Conservation (phyloP, 2,329 filamentous ascomycete genomes). For the Penicillium sp. region DNA sequence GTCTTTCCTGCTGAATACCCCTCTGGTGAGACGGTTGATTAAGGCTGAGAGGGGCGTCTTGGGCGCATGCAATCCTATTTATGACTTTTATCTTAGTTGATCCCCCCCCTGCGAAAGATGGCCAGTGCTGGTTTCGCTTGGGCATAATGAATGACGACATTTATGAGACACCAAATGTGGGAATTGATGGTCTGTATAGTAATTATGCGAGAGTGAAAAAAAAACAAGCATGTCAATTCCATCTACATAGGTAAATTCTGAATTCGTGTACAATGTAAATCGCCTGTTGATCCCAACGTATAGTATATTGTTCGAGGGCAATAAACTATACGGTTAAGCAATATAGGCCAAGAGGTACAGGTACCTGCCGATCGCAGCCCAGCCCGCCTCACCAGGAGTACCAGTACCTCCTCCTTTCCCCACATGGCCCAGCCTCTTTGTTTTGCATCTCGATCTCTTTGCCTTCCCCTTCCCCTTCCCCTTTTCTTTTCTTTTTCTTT, state of each 20-base stretch:
- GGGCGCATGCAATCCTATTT: not conserved
- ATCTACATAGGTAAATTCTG: not conserved
- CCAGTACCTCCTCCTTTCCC: conserved; percentile 9
- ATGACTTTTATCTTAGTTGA: not conserved
- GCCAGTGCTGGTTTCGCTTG: not conserved
- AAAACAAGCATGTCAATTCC: not conserved
- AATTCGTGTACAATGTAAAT: not conserved
- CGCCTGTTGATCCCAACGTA: not conserved
- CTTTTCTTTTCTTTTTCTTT: not conserved
- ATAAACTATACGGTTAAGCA: not conserved
- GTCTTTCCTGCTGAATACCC: conserved; percentile 6
- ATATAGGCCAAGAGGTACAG: not conserved
- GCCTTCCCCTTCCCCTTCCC: not conserved
- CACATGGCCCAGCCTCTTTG: conserved; percentile 15
- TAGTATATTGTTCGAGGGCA: not conserved
- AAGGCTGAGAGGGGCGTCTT: not conserved
- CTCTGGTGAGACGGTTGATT: conserved; percentile 3
- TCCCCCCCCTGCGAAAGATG: not conserved
- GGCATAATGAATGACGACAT: conserved; percentile 18
- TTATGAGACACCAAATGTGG: conserved; percentile 7
- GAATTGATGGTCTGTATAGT: conserved; percentile 6
- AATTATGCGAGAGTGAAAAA: not conserved
- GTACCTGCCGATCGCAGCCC: conserved; percentile 5
- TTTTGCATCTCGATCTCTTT: not conserved
- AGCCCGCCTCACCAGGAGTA: not conserved